phyloP scores from a whole-genome alignment of 1,139 yeast genomes.

The Yarrowia galli region DNA sequence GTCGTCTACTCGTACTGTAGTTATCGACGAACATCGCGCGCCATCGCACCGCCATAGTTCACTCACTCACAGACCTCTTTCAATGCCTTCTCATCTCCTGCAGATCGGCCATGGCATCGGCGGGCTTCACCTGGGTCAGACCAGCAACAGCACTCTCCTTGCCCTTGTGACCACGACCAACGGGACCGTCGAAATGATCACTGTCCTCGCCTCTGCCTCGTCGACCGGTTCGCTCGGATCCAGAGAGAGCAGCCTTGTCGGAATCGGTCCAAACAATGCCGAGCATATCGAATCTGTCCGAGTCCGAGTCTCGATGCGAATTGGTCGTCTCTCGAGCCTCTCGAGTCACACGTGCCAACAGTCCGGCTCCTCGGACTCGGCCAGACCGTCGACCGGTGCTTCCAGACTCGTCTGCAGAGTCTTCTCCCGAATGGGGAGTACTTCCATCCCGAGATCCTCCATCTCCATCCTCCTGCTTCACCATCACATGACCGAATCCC shows the following conservation, averaged over 20 bases:
- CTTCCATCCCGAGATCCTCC: constrained; percentile 20
- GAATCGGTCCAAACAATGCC: constrained; percentile 32
- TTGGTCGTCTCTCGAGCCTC: constrained; percentile 19
- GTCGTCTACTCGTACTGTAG: too few species aligned
- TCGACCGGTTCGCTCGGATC: constrained; percentile 16
- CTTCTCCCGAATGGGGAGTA: constrained; percentile 26
- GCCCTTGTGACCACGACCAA: constrained; percentile 8
- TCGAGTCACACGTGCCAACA: constrained; percentile 10
- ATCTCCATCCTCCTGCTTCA: constrained; percentile 3
- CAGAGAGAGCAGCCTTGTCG: constrained; percentile 11
- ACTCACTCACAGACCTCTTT: not conserved
- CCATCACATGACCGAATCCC: constrained; percentile 9
- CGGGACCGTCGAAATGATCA: not conserved
- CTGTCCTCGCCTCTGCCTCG: constrained; percentile 23
- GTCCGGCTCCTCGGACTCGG: constrained; percentile 9
- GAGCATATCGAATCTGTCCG: constrained; percentile 25
- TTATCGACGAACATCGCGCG: too few species aligned
- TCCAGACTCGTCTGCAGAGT: constrained; percentile 16
- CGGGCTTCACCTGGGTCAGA: constrained; percentile 11
- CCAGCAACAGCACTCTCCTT: constrained; percentile 29
- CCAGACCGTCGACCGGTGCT: constrained; percentile 15
- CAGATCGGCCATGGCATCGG: constrained; percentile 19
- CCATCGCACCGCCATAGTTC: too few species aligned
- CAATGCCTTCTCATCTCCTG: constrained; percentile 19
- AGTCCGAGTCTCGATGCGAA: constrained; percentile 31